Conservation (phyloP, 345 rosid species). For the Eucalyptus fibrosa region DNA sequence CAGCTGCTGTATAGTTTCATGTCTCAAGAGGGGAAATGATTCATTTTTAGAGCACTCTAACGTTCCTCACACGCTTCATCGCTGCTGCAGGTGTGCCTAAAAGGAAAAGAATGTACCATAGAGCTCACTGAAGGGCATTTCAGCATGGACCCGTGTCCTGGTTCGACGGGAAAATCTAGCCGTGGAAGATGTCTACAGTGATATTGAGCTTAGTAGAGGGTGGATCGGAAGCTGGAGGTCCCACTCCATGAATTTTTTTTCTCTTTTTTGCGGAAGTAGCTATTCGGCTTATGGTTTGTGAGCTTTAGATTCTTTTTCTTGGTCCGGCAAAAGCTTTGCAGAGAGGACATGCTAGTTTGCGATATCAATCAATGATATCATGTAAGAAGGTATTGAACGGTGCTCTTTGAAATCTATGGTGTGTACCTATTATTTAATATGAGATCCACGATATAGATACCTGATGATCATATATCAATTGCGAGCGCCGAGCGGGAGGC, state of each 20-base stretch:
- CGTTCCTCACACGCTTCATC: neutral
- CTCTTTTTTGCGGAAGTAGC: neutral
- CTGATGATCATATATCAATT: neutral
- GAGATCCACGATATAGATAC: neutral
- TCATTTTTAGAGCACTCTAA: neutral
- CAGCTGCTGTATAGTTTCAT: neutral
- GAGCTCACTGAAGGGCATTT: constrained; percentile 24
- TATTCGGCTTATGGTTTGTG: neutral
- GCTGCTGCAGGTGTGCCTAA: constrained; percentile 23
- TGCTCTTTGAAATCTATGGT: neutral
- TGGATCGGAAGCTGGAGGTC: neutral
- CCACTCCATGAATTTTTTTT: neutral
- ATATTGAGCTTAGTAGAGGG: too few species aligned
- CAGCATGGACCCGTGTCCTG: constrained; percentile 10
- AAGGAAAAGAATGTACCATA: constrained; percentile 24
- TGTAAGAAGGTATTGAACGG: neutral
- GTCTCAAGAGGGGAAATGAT: neutral
- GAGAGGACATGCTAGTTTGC: neutral
- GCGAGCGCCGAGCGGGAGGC: neutral
- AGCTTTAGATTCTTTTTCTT: neutral
- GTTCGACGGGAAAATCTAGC: neutral
- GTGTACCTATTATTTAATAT: neutral
- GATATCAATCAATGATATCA: neutral
- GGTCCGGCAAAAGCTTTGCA: neutral
- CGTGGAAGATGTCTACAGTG: constrained; percentile 16